These are phyloP conservation scores for Paraurostyla sp. DNA, from an alignment of 73 alveolate genomes.

Conservation along the genomic window DNA sequence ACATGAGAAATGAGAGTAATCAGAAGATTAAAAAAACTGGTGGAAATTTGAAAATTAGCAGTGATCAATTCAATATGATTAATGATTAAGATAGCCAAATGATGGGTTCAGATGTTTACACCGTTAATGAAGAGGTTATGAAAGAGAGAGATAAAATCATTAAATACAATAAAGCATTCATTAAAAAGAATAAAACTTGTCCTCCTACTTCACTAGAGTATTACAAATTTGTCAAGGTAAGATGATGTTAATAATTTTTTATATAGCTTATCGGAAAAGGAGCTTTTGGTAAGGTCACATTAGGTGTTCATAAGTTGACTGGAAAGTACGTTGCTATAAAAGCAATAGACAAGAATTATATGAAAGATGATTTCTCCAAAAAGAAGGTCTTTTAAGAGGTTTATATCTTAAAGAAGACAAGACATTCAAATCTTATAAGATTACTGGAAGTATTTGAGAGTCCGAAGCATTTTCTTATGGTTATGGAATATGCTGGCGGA, in stretches of 20 bases:
- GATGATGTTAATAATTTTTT: neutral
- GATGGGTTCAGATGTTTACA: constrained; percentile 4
- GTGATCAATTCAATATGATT: neutral
- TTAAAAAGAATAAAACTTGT: constrained; percentile 54
- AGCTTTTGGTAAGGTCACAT: constrained; percentile 79
- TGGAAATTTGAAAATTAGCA: neutral
- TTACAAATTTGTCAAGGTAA: constrained; percentile 68
- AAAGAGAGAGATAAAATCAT: constrained; percentile 67
- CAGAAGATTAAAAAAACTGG: neutral
- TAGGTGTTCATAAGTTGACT: constrained; percentile 76
- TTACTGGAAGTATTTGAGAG: constrained; percentile 93
- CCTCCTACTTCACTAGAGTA: constrained; percentile 79
- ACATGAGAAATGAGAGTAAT: constrained; percentile 16
- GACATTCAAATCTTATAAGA: constrained; percentile 84
- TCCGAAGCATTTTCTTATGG: constrained; percentile 88
- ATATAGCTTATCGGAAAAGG: constrained; percentile 73
- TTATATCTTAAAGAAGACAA: constrained; percentile 73
- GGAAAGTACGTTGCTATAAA: constrained; percentile 80
- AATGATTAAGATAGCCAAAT: neutral
- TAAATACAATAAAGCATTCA: constrained; percentile 40
- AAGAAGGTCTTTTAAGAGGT: constrained; percentile 80
- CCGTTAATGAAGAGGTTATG: constrained; percentile 57
- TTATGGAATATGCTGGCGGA: constrained; percentile 93
- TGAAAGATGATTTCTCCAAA: constrained; percentile 77
- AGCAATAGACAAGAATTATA: constrained; percentile 74